Evolutionary conservation across 208 protist species (phyloP), one percentile per base, ranked within the genome.

Genomic region (Crithidia thermophila): DNA sequence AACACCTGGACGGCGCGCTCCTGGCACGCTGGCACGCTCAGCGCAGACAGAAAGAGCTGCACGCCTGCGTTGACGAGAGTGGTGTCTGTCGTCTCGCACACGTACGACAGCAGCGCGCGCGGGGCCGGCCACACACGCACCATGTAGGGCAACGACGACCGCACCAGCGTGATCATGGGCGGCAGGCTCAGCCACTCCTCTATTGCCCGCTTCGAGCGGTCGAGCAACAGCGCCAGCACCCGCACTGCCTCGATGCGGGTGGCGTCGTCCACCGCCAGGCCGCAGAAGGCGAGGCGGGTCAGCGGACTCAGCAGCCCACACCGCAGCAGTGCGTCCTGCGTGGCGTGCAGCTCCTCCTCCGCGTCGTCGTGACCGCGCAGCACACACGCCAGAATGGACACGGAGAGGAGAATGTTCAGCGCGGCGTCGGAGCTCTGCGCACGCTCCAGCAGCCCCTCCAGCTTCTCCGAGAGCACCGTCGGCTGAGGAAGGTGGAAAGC

Each of bases 171-270:
- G 23, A 33, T 45, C 25, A 83, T 23, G 4, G 47, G 43, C 3
- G 37, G 50, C 9, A 40, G 18, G n/a, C 8, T 33, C 21, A 82
- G 52, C 72, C 90, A 87, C 43, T 89, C 77, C 39, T 87, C 67
- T 36, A 91, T 65, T 20, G 70, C 76, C 3, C 64, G 56, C 37
- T 55, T 56, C 34, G 68, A 79, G 7, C 68, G 61, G 16, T 66
- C 49, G 18, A 95, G 64, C 45, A 92, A 62, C 46, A 66, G 25
- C 6, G 79, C 77, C 2, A 95, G 61, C 31, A 80, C 76, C 10
- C 90, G 80, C 46, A 95, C 71, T 2, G 87, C 75, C 47, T 90
- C 90, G 33, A 95, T 93, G 37, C 87, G 85, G 3, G 68, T 79
- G 31, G 77, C 83, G 56, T 93, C 90, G 76, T 94, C 82, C 18